phyloP scores from a whole-genome alignment of 352 stramenopile species.

The Pythium scleroteichum region DNA sequence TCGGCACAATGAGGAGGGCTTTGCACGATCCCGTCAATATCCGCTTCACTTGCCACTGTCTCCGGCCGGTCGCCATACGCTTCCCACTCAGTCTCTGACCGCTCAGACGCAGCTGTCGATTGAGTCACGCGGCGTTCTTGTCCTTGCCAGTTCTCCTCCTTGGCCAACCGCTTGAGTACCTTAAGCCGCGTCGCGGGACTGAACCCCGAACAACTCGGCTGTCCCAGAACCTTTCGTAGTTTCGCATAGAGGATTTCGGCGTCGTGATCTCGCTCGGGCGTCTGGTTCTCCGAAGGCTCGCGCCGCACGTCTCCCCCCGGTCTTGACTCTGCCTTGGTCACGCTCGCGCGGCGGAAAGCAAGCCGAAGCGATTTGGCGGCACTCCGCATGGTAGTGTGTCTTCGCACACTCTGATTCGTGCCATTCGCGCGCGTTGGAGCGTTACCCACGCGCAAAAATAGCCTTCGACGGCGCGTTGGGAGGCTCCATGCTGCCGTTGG shows the following conservation, averaged over 20 bases:
- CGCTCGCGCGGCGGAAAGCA: slow-evolving; percentile 18
- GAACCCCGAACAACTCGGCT: slow-evolving; percentile 8
- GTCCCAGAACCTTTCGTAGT: slow-evolving; percentile 5
- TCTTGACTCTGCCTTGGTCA: slow-evolving; percentile 9
- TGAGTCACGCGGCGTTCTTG: background rate
- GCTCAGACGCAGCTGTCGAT: slow-evolving; percentile 6
- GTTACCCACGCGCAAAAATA: slow-evolving; percentile 18
- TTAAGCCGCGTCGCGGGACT: background rate
- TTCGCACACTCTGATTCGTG: no score
- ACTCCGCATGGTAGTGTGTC: slow-evolving; percentile 11
- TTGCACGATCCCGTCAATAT: background rate
- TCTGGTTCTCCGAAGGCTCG: slow-evolving; percentile 17
- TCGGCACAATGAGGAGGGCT: no score
- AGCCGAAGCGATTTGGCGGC: slow-evolving; percentile 25
- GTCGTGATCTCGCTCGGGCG: slow-evolving; percentile 9
- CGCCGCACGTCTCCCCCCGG: background rate
- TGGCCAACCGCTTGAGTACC: slow-evolving; percentile 15
- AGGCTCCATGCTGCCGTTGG: no score
- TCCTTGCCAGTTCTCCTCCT: slow-evolving; percentile 3
- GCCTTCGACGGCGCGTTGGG: background rate
- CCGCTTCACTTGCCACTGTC: background rate
- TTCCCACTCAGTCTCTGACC: slow-evolving; percentile 18
- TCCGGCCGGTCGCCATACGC: background rate
- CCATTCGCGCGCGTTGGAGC: no score
- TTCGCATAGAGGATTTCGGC: slow-evolving; percentile 17